These are phyloP conservation scores for Paecilomyces niveus DNA, from an alignment of 2,329 filamentous ascomycete genomes.

Conservation along the genomic window DNA sequence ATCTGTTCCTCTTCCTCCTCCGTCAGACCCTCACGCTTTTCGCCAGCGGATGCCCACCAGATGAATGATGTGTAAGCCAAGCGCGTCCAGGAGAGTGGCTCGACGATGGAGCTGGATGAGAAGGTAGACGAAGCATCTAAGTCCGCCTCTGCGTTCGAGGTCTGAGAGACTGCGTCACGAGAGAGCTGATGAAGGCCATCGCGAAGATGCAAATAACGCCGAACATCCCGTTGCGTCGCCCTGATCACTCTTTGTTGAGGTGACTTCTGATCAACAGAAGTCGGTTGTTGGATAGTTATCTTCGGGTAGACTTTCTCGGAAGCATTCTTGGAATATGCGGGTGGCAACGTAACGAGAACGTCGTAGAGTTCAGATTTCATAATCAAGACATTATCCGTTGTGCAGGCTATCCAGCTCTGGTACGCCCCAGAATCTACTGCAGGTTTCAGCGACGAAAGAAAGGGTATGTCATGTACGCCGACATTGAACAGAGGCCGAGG, in stretches of 20 bases:
- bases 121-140: constrained; percentile 34
- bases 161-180: constrained; percentile 14
- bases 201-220: constrained; percentile 66
- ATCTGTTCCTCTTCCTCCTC: constrained; percentile 47
- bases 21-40: constrained; percentile 47
- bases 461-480: constrained; percentile 85
- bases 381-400: constrained; percentile 85
- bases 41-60: constrained; percentile 62
- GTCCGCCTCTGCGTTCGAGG: constrained; percentile 27
- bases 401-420: constrained; percentile 85
- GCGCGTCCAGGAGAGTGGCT: constrained; percentile 53
- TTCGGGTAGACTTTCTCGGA: constrained; percentile 65
- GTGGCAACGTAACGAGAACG: constrained; percentile 75
- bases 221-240: constrained; percentile 83
- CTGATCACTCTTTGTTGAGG: constrained; percentile 46
- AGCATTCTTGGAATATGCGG: constrained; percentile 51
- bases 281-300: constrained; percentile 55
- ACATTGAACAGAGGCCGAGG: constrained; percentile 84
- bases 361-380: constrained; percentile 87
- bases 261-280: constrained; percentile 44
- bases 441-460: constrained; percentile 60
- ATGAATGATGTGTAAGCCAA: constrained; percentile 58
- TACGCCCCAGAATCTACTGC: constrained; percentile 25
- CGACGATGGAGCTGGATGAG: constrained; percentile 41
- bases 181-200: constrained; percentile 47